Evolutionary conservation across 2,329 filamentous ascomycete genomes (phyloP).

Genomic region (Lecanicillium sp.): DNA sequence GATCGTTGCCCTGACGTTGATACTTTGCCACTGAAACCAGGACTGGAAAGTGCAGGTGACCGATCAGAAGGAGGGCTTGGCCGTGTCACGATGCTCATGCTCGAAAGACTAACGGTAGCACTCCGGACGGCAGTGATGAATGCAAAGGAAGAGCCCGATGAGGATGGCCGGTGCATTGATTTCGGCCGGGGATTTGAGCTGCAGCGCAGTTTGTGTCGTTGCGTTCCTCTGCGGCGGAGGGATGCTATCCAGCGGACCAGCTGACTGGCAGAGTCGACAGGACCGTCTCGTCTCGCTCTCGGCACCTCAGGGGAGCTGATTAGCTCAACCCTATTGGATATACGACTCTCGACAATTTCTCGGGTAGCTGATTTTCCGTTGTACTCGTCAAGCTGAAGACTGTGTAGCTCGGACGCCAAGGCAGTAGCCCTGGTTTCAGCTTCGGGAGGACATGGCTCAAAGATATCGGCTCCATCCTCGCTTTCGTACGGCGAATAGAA

Average conservation of each 20-base stretch:
- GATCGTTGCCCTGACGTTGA: conserved; percentile 40
- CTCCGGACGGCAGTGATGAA: conserved; percentile 78
- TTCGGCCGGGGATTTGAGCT: conserved; percentile 15
- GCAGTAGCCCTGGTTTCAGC: no score
- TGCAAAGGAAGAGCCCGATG: conserved; percentile 67
- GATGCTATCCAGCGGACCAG: conserved; percentile 57
- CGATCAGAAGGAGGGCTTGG: conserved; percentile 45
- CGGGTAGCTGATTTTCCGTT: no score
- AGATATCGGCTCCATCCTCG: no score
- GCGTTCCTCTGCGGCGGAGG: conserved; percentile 50
- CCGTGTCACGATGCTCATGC: conserved; percentile 58
- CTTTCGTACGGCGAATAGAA: no score
- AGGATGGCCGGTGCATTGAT: conserved; percentile 37
- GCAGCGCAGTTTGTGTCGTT: conserved; percentile 17
- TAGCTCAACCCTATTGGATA: no score
- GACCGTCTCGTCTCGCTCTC: no score
- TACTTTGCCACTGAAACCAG: conserved; percentile 54
- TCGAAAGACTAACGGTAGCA: conserved; percentile 69
- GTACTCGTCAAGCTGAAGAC: no score
- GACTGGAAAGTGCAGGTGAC: conserved; percentile 48
- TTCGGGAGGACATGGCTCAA: no score
- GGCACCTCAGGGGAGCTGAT: no score
- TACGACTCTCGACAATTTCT: no score
- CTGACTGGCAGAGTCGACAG: no score
- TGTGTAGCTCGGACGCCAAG: no score